Conservation (phyloP, 2,329 filamentous ascomycete species). For the Phaeosphaeriaceae sp. region DNA sequence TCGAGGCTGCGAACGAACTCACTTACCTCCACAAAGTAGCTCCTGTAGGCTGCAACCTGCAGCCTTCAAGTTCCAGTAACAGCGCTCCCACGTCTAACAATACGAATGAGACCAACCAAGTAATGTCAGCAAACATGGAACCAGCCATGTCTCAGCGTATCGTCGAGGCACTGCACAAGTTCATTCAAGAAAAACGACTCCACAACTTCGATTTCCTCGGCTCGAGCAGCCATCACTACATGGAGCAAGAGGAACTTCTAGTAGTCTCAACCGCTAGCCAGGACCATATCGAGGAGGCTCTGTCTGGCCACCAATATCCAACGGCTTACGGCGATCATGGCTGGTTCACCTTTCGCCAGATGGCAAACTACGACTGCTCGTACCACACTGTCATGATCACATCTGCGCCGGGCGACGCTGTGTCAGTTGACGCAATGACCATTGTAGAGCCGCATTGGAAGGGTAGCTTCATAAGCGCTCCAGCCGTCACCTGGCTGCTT, state of each 20-base stretch:
- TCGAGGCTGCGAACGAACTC: not conserved
- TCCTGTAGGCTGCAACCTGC: not conserved
- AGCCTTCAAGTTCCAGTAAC: not conserved
- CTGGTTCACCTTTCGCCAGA: constrained; percentile 17
- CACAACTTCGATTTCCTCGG: constrained; percentile 22
- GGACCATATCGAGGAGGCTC: not conserved
- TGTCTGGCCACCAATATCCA: not conserved
- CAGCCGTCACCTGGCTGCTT: constrained; percentile 14
- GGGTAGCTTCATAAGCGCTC: not conserved
- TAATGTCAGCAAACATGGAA: not conserved
- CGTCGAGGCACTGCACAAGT: constrained; percentile 11
- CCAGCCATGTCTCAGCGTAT: not conserved
- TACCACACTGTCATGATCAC: constrained; percentile 8
- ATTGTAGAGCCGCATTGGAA: not conserved
- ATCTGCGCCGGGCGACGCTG: not conserved
- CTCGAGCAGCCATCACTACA: constrained; percentile 13
- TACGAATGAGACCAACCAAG: not conserved
- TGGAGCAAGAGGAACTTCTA: constrained; percentile 11
- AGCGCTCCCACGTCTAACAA: not conserved
- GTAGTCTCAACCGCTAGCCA: constrained; percentile 5
- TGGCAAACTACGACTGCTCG: not conserved
- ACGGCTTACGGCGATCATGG: not conserved
- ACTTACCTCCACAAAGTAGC: not conserved
- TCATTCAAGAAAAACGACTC: constrained; percentile 18
- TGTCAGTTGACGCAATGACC: not conserved